A percentile compares a stretch with the other conserved stretches of the same genome.
Evolutionary conservation across 495 filamentous ascomycete genomes (phyloP).

Genomic region (Xylaria bambusicola): DNA sequence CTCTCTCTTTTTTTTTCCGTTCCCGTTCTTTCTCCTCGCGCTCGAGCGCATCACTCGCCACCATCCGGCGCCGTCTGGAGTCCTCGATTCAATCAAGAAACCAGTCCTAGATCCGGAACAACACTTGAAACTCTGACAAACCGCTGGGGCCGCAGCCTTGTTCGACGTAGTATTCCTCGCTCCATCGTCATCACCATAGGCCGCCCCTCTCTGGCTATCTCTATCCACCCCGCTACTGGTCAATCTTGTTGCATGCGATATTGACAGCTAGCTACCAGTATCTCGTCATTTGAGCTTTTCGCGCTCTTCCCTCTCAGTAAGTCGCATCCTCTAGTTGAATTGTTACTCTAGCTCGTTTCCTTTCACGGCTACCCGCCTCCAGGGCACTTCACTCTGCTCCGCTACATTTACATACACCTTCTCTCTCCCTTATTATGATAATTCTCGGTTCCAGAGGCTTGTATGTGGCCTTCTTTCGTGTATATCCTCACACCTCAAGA

Average conservation of each 20-base stretch:
- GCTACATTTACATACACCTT: too few species aligned
- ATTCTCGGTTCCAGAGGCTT: too few species aligned
- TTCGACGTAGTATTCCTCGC: not conserved
- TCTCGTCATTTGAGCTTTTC: too few species aligned
- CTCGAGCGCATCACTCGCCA: not conserved
- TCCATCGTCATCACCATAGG: not conserved
- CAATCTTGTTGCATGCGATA: not conserved
- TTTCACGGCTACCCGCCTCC: too few species aligned
- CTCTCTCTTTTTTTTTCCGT: not conserved
- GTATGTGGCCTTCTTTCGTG: too few species aligned
- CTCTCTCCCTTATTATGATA: too few species aligned
- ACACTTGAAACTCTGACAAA: not conserved
- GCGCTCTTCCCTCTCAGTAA: too few species aligned
- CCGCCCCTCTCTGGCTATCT: not conserved
- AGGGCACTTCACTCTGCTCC: too few species aligned
- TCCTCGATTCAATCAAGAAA: not conserved
- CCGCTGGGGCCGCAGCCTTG: not conserved
- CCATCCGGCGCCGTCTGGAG: not conserved
- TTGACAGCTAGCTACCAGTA: not conserved
- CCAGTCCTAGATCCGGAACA: not conserved
- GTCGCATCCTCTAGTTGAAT: too few species aligned
- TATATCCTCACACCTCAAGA: too few species aligned
- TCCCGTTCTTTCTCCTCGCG: not conserved
- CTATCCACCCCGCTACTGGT: not conserved
- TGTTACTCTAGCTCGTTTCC: too few species aligned